Conservation (phyloP, 2,329 filamentous ascomycete species). For the Fusarium odoratissimum region DNA sequence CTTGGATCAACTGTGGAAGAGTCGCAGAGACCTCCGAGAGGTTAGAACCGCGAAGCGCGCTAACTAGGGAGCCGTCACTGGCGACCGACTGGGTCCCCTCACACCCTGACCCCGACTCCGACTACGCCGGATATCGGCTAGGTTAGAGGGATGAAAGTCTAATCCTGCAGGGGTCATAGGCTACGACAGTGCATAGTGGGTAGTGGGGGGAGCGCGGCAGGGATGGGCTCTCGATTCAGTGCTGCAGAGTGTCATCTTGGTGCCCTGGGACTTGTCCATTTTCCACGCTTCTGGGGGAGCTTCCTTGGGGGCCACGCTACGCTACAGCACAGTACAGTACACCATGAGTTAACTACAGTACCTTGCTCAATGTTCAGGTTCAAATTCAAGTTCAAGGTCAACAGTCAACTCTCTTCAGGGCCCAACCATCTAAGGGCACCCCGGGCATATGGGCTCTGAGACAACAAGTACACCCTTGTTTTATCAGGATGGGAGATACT, state of each 20-base stretch:
- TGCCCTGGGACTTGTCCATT: conserved; percentile 24
- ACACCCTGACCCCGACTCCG: not conserved
- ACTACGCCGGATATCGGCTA: conserved; percentile 43
- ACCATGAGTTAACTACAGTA: not conserved
- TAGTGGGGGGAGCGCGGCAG: conserved; percentile 3
- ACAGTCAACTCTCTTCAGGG: conserved; percentile 6
- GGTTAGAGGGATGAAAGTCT: conserved; percentile 40
- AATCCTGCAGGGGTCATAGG: conserved; percentile 33
- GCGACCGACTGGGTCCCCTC: not conserved
- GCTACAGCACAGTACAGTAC: conserved; percentile 9
- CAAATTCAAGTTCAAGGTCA: not conserved
- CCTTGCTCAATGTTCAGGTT: not conserved
- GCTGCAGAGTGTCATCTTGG: conserved; percentile 26
- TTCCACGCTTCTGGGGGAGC: conserved; percentile 24
- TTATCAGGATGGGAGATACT: conserved; percentile 2
- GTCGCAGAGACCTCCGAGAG: not conserved
- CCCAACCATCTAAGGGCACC: conserved; percentile 17
- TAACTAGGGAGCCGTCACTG: conserved; percentile 21
- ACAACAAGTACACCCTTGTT: conserved; percentile 17
- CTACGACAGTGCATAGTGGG: conserved; percentile 5
- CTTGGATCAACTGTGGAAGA: conserved; percentile 5
- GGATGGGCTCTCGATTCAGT: conserved; percentile 25
- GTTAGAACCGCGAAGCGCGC: conserved; percentile 16
- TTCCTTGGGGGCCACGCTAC: conserved; percentile 11
- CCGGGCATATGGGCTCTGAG: conserved; percentile 16